These are phyloP conservation scores for Amoebophrya sp. DNA, from an alignment of 169 alveolate species.

Conservation along the genomic window DNA sequence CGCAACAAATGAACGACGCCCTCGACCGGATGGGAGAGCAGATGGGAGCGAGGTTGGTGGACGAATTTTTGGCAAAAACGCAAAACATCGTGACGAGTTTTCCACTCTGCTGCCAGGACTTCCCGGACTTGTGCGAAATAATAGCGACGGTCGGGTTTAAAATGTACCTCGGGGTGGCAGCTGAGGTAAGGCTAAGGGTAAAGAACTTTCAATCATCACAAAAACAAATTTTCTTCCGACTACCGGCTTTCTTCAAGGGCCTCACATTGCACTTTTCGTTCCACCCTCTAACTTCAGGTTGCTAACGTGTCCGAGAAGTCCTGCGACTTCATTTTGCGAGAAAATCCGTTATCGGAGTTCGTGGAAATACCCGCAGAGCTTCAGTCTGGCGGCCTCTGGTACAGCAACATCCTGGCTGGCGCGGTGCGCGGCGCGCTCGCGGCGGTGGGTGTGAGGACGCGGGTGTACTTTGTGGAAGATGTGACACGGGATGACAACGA, in stretches of 20 bases:
- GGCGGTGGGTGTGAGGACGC: not conserved
- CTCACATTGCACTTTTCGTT: not conserved
- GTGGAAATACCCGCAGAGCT: not conserved
- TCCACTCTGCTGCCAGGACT: not conserved
- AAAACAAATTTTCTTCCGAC: too few species aligned
- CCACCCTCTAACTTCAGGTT: not conserved
- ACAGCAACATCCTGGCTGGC: not conserved
- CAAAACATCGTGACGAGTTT: not conserved
- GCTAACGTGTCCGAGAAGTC: not conserved
- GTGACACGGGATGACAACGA: not conserved
- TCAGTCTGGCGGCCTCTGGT: not conserved
- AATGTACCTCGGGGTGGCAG: not conserved
- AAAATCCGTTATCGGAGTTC: not conserved
- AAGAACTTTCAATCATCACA: too few species aligned
- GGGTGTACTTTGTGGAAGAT: not conserved
- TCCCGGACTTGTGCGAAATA: not conserved
- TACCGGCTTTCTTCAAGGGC: too few species aligned
- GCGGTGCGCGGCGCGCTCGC: not conserved
- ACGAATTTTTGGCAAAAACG: not conserved
- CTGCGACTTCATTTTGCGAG: not conserved
- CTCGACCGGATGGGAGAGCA: not conserved
- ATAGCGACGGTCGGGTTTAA: not conserved
- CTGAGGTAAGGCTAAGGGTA: too few species aligned
- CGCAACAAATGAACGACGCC: not conserved
- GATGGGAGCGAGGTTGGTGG: not conserved